Base-by-base conservation (phyloP, 2,329 filamentous ascomycete genomes). In the Madurella fahalii region DNA sequence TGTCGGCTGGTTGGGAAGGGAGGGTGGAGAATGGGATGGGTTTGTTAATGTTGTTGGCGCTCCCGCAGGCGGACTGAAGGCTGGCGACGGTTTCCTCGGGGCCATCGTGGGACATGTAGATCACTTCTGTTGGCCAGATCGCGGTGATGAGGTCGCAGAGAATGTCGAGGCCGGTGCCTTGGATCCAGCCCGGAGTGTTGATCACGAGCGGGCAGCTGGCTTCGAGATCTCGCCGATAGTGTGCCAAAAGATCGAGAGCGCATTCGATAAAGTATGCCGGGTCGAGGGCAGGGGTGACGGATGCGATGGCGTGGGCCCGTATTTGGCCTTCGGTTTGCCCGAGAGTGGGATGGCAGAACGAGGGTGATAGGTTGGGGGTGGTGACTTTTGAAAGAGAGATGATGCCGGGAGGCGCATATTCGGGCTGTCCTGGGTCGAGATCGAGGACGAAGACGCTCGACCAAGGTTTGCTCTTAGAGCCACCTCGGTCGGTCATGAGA, bases 341-440 rank as follows among this genome's bases (percentile, higher is more conserved):
- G 37, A 70, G 58, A 7, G 69, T 63, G 3, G 72, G 78, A 60
- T 89, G 86, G 8, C 83, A 83, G 63, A 89, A 92, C 0, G 86
- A 77, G 1, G 86, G 81, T 0, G 83, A 79, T 5, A 92, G 72
- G 48, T 89, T 84, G 0, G 85, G 81, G 31, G 76, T 69, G 1
- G 72, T 74, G 11, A 91, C 70, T 30, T 81, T 75, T 13, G 85
- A 73, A 4, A 93, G 79, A 1, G 87, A 88, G 17, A 93, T 65
- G 13, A 86, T 83, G 0, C 89, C 88, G 0, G 85, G 81, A 1
- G 85, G 78, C 0, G 81, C 81, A 66, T 87, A 91, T 65, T 92
- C 89, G 2, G 89, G 87, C 63, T 91, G 88, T 0, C 85, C 86
- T 1, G 87, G 86, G 65, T 94, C 89, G 9, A 93, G 75, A 62